A percentile compares a stretch with the other conserved stretches of the same genome.
phyloP scores from a whole-genome alignment of 352 stramenopile species.

The Salisapilia sapeloensis region DNA sequence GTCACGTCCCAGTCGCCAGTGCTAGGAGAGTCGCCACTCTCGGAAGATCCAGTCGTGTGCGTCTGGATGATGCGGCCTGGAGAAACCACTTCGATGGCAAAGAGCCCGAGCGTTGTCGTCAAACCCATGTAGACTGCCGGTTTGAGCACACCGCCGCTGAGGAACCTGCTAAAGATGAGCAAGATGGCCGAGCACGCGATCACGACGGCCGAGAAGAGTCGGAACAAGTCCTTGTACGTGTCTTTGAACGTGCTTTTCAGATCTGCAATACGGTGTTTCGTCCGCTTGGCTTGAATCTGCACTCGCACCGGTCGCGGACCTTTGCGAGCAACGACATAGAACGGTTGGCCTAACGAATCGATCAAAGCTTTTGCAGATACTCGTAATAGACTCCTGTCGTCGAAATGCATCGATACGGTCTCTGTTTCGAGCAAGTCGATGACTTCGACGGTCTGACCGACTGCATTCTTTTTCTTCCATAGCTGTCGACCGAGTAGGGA shows the following conservation, averaged over 20 bases:
- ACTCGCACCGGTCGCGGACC: constrained; percentile 31
- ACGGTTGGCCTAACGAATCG: constrained; percentile 17
- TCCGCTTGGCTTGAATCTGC: constrained; percentile 21
- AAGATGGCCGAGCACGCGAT: constrained; percentile 26
- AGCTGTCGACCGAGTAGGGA: constrained; percentile 5
- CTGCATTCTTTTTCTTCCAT: constrained; percentile 8
- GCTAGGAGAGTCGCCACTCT: constrained; percentile 3
- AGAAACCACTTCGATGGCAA: constrained; percentile 37
- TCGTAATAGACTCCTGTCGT: constrained; percentile 24
- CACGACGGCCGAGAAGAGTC: constrained; percentile 38
- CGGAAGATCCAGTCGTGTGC: neutral
- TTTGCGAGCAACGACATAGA: constrained; percentile 34
- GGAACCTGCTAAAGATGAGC: constrained; percentile 30
- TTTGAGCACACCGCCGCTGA: constrained; percentile 27
- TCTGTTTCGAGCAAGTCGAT: constrained; percentile 24
- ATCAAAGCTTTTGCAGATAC: constrained; percentile 29
- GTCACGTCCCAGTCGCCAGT: constrained; percentile 46
- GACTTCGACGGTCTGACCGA: constrained; percentile 21
- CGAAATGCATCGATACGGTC: constrained; percentile 31
- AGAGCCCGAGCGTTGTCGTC: constrained; percentile 18
- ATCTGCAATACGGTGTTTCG: constrained; percentile 7
- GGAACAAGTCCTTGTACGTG: constrained; percentile 44
- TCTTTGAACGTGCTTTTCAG: constrained; percentile 30
- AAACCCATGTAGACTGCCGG: constrained; percentile 30
- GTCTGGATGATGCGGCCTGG: constrained; percentile 23